A percentile compares a stretch with the other conserved stretches of the same genome.
Evolutionary conservation across 306 rosid species (phyloP).

Genomic region (Fragaria ananassa): DNA sequence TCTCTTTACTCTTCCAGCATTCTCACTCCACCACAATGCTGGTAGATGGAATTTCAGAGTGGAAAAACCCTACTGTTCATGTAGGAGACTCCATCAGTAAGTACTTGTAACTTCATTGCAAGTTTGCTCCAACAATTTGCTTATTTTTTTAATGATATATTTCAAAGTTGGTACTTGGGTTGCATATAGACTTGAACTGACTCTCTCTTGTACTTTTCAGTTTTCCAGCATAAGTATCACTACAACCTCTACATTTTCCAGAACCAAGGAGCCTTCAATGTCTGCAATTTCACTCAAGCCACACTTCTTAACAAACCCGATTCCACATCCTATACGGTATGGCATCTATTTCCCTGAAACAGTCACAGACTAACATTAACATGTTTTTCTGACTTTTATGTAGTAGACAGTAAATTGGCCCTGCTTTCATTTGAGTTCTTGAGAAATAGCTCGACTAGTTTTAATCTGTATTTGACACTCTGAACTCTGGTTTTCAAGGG

Average conservation of each 20-base stretch:
- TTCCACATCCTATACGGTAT: conserved; percentile 61
- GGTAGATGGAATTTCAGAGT: conserved; percentile 76
- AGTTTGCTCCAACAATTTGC: not conserved
- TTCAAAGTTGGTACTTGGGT: not conserved
- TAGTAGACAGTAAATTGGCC: conserved; percentile 1
- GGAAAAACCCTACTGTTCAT: conserved; percentile 73
- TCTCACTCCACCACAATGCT: conserved; percentile 54
- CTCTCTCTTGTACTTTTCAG: conserved; percentile 28
- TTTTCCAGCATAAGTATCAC: conserved; percentile 70
- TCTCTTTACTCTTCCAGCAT: conserved; percentile 37
- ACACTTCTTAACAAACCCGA: conserved; percentile 62
- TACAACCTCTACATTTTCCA: conserved; percentile 86
- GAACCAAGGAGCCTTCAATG: conserved; percentile 63
- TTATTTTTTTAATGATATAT: not conserved
- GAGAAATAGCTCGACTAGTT: not conserved
- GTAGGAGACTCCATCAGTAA: conserved; percentile 83
- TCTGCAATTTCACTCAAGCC: conserved; percentile 78
- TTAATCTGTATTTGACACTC: not conserved
- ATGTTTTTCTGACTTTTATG: not conserved
- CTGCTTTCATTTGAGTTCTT: not conserved
- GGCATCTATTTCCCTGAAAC: not conserved
- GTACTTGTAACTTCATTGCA: conserved; percentile 14
- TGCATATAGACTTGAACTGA: not conserved
- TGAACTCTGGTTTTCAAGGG: not conserved
- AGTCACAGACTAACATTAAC: not conserved